Evolutionary conservation across 169 alveolate species (phyloP).

Genomic region (Eimeria necatrix): DNA sequence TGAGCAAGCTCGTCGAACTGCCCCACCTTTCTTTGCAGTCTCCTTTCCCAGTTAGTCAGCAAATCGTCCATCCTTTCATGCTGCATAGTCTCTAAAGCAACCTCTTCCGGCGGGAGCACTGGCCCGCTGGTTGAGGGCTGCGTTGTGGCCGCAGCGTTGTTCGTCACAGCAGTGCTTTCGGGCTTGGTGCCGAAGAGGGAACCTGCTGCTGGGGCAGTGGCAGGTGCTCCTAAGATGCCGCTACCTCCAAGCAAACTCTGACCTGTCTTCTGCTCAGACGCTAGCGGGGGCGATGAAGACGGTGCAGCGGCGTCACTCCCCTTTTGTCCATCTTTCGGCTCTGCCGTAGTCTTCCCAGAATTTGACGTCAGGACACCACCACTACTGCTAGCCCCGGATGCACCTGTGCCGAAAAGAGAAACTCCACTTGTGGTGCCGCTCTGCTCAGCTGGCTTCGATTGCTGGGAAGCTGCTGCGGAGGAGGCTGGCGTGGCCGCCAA

Average conservation of each 20-base stretch:
- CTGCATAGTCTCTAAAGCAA: slow-evolving; percentile 80
- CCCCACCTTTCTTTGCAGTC: slow-evolving; percentile 78
- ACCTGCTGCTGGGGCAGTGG: background rate
- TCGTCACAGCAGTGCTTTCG: slow-evolving; percentile 24
- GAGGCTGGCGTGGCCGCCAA: slow-evolving; percentile 31
- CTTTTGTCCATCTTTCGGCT: slow-evolving; percentile 52
- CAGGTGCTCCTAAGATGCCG: background rate
- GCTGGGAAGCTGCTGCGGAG: slow-evolving; percentile 20
- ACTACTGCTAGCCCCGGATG: slow-evolving; percentile 34
- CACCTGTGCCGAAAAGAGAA: slow-evolving; percentile 32
- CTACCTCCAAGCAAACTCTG: slow-evolving; percentile 35
- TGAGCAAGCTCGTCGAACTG: slow-evolving; percentile 77
- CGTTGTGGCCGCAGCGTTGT: slow-evolving; percentile 8
- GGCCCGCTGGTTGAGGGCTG: background rate
- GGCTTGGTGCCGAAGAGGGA: slow-evolving; percentile 36
- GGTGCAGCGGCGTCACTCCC: slow-evolving; percentile 41
- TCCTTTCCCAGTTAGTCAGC: slow-evolving; percentile 76
- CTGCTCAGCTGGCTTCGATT: slow-evolving; percentile 37
- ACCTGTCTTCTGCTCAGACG: slow-evolving; percentile 46
- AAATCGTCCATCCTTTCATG: slow-evolving; percentile 79
- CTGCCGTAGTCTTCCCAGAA: slow-evolving; percentile 9
- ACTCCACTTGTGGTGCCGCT: background rate
- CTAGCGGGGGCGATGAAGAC: slow-evolving; percentile 5
- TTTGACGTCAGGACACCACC: background rate
- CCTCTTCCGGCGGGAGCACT: slow-evolving; percentile 73